Conservation (phyloP, 768 basidiomycete species). For the Daedaleopsis sinensis region DNA sequence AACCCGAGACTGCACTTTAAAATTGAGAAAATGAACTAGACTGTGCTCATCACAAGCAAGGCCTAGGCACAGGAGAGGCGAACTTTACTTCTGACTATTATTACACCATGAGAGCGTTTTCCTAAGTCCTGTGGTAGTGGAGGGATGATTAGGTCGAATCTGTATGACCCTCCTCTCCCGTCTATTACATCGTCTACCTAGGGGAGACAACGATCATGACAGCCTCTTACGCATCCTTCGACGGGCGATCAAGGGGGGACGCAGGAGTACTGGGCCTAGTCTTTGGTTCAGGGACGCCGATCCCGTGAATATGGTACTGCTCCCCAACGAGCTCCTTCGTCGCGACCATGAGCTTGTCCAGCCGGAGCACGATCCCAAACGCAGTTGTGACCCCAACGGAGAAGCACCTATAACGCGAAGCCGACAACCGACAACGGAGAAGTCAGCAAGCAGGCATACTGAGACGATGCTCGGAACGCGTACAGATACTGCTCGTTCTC, state of each 20-base stretch:
- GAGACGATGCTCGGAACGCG: conserved; percentile 29
- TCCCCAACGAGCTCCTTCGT: conserved; percentile 88
- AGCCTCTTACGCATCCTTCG: conserved; percentile 7
- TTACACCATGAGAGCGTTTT: too few species aligned
- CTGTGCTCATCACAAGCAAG: too few species aligned
- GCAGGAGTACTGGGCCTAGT: background rate
- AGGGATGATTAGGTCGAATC: too few species aligned
- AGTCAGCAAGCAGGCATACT: background rate
- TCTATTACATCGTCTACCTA: too few species aligned
- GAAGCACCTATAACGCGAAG: conserved; percentile 50
- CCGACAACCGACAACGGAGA: background rate
- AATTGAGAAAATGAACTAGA: too few species aligned
- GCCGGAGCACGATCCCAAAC: conserved; percentile 66
- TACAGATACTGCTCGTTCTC: conserved; percentile 80
- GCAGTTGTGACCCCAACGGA: conserved; percentile 75
- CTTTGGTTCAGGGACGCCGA: conserved; percentile 39
- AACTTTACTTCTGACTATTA: too few species aligned
- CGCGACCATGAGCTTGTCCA: conserved; percentile 80
- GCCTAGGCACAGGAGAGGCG: too few species aligned
- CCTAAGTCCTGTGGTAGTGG: too few species aligned
- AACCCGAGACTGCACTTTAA: too few species aligned
- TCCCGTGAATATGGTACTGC: conserved; percentile 81
- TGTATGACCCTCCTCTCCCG: too few species aligned
- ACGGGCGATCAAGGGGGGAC: background rate
- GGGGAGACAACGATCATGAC: too few species aligned